A percentile compares a stretch with the other conserved stretches of the same genome.
Evolutionary conservation across 2,329 filamentous ascomycete species (phyloP).

Genomic region (Fusarium sp.): DNA sequence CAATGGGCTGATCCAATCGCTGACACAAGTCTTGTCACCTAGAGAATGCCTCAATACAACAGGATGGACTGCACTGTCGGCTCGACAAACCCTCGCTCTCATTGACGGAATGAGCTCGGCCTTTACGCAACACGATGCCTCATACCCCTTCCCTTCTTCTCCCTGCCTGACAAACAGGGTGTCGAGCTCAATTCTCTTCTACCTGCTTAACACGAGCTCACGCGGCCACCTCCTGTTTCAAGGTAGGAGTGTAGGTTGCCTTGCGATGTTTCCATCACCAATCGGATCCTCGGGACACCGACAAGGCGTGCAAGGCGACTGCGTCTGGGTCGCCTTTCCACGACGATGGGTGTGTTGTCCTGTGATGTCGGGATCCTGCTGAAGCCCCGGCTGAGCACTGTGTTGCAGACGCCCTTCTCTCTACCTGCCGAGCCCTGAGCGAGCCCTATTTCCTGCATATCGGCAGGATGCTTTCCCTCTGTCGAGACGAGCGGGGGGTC

Average conservation of each 20-base stretch:
- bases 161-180: background rate
- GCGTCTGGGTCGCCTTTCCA: background rate
- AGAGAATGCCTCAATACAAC: background rate
- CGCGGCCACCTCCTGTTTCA: background rate
- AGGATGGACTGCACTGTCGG: background rate
- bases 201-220: background rate
- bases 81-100: background rate
- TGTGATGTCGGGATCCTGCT: background rate
- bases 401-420: background rate
- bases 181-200: background rate
- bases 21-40: background rate
- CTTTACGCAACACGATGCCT: background rate
- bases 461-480: background rate
- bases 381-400: background rate
- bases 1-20: background rate
- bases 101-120: background rate
- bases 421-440: background rate
- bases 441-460: background rate
- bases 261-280: background rate
- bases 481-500: background rate
- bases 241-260: too few relatives aligned
- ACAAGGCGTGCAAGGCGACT: background rate
- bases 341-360: background rate
- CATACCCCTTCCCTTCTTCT: too few relatives aligned
- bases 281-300: background rate